A percentile compares a stretch with the other conserved stretches of the same genome.
Evolutionary conservation across 805 yeast species (phyloP).

Genomic region (Candida ortonii): DNA sequence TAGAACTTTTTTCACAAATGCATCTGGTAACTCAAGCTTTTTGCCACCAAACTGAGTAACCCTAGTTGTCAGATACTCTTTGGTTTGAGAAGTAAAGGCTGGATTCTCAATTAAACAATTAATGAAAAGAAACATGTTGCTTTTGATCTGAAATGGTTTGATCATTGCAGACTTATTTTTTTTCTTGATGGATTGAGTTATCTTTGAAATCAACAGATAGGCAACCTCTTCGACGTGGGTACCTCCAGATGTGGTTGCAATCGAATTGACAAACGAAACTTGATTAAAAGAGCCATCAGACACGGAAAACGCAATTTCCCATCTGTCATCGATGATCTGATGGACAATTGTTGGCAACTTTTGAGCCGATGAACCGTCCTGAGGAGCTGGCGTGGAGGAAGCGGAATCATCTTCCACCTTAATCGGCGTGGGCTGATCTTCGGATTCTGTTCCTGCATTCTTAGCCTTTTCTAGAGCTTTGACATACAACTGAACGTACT

Average conservation of each 20-base stretch:
- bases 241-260: slow-evolving; percentile 97
- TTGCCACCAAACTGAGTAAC: slow-evolving; percentile 85
- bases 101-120: slow-evolving; percentile 95
- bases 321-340: slow-evolving; percentile 77
- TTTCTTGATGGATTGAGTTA: slow-evolving; percentile 70
- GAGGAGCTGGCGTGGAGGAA: slow-evolving; percentile 16
- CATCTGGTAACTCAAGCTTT: slow-evolving; percentile 69
- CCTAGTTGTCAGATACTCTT: slow-evolving; percentile 91
- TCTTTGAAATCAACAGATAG: slow-evolving; percentile 78
- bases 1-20: slow-evolving; percentile 66
- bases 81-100: slow-evolving; percentile 95
- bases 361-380: too few relatives aligned
- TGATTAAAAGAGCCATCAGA: slow-evolving; percentile 90
- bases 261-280: slow-evolving; percentile 94
- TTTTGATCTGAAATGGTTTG: slow-evolving; percentile 84
- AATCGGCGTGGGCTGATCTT: slow-evolving; percentile 6
- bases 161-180: slow-evolving; percentile 62
- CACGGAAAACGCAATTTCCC: slow-evolving; percentile 96
- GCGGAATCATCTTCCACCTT: slow-evolving; percentile 14
- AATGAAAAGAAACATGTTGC: slow-evolving; percentile 84
- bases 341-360: slow-evolving; percentile 63
- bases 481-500: slow-evolving; percentile 85
- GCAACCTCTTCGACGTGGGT: slow-evolving; percentile 86
- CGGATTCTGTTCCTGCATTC: slow-evolving; percentile 26
- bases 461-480: slow-evolving; percentile 62